Percentiles rank a stretch among this genome's conserved stretches.
Conservation (phyloP, 495 filamentous ascomycete species). For the Xylaria grammica region DNA sequence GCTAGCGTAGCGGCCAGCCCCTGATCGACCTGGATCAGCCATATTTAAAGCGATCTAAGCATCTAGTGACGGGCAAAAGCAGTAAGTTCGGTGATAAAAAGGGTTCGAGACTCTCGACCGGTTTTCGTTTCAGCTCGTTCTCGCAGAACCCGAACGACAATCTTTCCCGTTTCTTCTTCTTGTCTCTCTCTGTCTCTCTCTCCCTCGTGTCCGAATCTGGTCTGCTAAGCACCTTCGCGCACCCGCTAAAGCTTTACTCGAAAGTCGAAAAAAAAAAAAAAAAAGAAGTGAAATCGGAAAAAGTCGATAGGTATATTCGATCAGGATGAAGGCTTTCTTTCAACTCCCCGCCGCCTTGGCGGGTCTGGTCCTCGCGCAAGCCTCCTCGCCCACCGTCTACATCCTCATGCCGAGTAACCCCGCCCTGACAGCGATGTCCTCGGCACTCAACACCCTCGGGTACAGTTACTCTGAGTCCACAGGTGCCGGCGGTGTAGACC, state of each 20-base stretch:
- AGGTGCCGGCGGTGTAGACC: background rate
- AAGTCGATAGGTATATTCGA: no score
- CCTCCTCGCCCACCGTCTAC: slow-evolving; percentile 28
- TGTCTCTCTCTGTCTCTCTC: no score
- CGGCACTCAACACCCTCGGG: slow-evolving; percentile 33
- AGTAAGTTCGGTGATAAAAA: background rate
- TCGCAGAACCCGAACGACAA: slow-evolving; percentile 10
- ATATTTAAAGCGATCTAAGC: no score
- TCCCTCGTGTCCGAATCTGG: background rate
- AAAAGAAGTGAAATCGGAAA: no score
- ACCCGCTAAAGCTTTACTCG: no score
- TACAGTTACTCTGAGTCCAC: slow-evolving; percentile 23
- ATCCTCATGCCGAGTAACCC: slow-evolving; percentile 29
- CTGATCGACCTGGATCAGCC: background rate
- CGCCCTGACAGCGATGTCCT: slow-evolving; percentile 26
- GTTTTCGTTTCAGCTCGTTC: slow-evolving; percentile 18
- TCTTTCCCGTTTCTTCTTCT: slow-evolving; percentile 1
- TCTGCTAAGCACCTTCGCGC: no score
- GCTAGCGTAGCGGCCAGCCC: background rate
- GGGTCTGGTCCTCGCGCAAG: slow-evolving; percentile 7
- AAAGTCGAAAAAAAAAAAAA: no score
- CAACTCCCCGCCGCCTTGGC: slow-evolving; percentile 17
- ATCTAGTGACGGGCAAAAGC: no score
- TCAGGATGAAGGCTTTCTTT: slow-evolving; percentile 12
- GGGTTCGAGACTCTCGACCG: slow-evolving; percentile 2